Evolutionary conservation across 495 filamentous ascomycete genomes (phyloP).

Genomic region (Xylaria castorea): DNA sequence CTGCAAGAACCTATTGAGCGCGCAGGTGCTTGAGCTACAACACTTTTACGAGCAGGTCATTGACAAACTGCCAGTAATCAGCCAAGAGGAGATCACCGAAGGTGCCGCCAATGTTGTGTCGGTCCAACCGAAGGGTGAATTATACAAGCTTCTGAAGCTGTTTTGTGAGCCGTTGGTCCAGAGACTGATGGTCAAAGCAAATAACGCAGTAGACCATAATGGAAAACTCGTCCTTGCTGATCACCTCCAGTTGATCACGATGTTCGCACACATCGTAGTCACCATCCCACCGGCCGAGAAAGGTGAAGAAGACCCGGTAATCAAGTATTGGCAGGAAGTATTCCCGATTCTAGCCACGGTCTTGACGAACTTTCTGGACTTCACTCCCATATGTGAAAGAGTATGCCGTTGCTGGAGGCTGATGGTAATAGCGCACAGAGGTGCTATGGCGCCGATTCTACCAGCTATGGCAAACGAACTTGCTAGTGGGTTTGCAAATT

Average conservation of each 20-base stretch:
- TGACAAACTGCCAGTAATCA: constrained; percentile 79
- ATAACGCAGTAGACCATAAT: constrained; percentile 80
- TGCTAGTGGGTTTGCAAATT: constrained; percentile 79
- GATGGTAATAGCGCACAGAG: constrained; percentile 95
- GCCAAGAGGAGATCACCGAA: constrained; percentile 95
- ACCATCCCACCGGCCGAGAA: constrained; percentile 73
- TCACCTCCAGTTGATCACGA: constrained; percentile 88
- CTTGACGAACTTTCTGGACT: constrained; percentile 81
- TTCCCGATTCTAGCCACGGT: constrained; percentile 85
- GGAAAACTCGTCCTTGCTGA: constrained; percentile 85
- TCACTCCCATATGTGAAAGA: constrained; percentile 87
- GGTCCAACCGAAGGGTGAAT: constrained; percentile 78
- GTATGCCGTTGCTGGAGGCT: constrained; percentile 93
- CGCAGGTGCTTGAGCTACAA: constrained; percentile 83
- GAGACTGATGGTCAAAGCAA: constrained; percentile 84
- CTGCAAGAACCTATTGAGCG: constrained; percentile 82
- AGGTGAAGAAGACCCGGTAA: constrained; percentile 82
- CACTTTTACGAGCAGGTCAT: constrained; percentile 88
- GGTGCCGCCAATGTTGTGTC: constrained; percentile 91
- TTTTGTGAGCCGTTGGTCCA: constrained; percentile 93
- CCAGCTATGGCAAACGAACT: constrained; percentile 87
- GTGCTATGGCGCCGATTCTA: constrained; percentile 83
- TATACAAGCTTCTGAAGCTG: constrained; percentile 83
- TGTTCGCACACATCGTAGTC: constrained; percentile 80
- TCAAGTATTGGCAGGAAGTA: constrained; percentile 94